Conservation (phyloP, 1,139 yeast species). For the Insectozyma bohioensis region DNA sequence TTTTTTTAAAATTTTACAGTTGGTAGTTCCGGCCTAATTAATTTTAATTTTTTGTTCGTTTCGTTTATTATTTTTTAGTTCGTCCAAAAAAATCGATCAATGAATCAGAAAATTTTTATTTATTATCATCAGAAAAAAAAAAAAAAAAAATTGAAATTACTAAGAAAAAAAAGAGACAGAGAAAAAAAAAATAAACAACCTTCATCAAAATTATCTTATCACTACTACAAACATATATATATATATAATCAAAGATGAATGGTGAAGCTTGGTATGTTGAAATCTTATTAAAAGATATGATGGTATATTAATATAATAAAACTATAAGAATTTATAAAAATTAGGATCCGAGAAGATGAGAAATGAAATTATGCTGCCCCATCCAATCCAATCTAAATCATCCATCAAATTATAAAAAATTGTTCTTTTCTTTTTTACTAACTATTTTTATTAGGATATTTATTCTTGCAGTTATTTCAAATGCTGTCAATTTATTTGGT, state of each 20-base stretch:
- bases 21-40: too few species aligned
- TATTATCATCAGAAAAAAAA: slow-evolving; percentile 2
- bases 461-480: slow-evolving; percentile 79
- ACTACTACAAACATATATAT: slow-evolving; percentile 1
- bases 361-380: not conserved
- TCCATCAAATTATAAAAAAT: too few species aligned
- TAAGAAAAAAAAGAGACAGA: slow-evolving; percentile 1
- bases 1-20: too few species aligned
- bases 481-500: slow-evolving; percentile 82
- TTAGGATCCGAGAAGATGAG: not conserved
- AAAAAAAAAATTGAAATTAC: slow-evolving; percentile 2
- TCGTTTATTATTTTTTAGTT: too few species aligned
- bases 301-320: too few species aligned
- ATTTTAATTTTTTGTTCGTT: too few species aligned
- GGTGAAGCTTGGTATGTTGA: slow-evolving; percentile 16
- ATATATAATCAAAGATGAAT: slow-evolving; percentile 11
- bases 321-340: too few species aligned
- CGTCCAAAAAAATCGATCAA: too few species aligned
- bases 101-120: too few species aligned
- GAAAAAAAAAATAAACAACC: slow-evolving; percentile 1
- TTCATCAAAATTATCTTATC: slow-evolving; percentile 1
- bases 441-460: slow-evolving; percentile 49
- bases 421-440: slow-evolving; percentile 1
- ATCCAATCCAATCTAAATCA: too few species aligned
- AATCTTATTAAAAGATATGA: too few species aligned